Evolutionary conservation across 768 basidiomycete genomes (phyloP).

Genomic region (Tephrocybe sp.): DNA sequence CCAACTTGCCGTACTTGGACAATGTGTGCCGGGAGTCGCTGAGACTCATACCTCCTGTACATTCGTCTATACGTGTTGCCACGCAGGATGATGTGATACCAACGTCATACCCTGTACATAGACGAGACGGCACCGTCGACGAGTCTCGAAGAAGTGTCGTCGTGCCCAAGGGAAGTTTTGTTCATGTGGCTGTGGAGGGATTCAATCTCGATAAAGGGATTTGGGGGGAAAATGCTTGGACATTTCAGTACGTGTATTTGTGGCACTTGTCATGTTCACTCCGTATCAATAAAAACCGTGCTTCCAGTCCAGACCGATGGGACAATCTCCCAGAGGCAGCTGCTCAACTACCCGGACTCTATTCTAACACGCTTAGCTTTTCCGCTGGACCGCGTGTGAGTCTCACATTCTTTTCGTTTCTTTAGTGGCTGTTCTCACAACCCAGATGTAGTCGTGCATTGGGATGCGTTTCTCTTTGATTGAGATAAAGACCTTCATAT

Average conservation of each 20-base stretch:
- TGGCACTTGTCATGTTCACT: background rate
- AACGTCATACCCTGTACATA: slow-evolving; percentile 58
- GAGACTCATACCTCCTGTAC: slow-evolving; percentile 77
- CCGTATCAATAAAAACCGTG: background rate
- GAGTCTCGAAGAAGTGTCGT: slow-evolving; percentile 40
- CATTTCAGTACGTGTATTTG: slow-evolving; percentile 58
- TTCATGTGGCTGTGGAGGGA: slow-evolving; percentile 78
- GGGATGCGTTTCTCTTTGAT: slow-evolving; percentile 81
- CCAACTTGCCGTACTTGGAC: slow-evolving; percentile 67
- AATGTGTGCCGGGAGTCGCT: slow-evolving; percentile 75
- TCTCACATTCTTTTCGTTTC: slow-evolving; percentile 9
- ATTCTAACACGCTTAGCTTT: slow-evolving; percentile 69
- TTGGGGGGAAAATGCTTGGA: slow-evolving; percentile 82
- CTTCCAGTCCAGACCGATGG: slow-evolving; percentile 75
- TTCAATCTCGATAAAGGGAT: slow-evolving; percentile 75
- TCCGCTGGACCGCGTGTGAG: slow-evolving; percentile 80
- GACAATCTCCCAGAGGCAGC: slow-evolving; percentile 71
- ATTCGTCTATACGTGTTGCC: slow-evolving; percentile 78
- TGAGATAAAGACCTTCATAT: slow-evolving; percentile 78
- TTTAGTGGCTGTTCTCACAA: slow-evolving; percentile 3
- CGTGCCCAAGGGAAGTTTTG: slow-evolving; percentile 66
- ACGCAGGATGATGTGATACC: slow-evolving; percentile 78
- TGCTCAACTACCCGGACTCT: slow-evolving; percentile 65
- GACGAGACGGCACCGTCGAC: slow-evolving; percentile 42
- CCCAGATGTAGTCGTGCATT: slow-evolving; percentile 63